Evolutionary conservation across 2,329 filamentous ascomycete genomes (phyloP).

Genomic region (Hymenoscyphus linearis): DNA sequence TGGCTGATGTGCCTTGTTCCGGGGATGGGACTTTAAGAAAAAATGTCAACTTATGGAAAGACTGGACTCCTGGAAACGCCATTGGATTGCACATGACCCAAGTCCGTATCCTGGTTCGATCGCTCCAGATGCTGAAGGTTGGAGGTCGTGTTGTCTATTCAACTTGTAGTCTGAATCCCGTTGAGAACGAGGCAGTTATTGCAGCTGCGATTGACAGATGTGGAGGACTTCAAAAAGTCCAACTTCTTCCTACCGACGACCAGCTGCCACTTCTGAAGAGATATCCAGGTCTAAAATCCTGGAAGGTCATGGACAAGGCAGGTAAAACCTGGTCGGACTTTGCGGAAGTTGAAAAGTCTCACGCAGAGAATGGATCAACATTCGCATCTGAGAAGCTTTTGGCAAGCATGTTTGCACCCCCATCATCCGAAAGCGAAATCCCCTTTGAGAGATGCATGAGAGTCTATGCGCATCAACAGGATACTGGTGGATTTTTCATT

Average conservation of each 20-base stretch:
- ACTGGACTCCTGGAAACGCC: constrained; percentile 85
- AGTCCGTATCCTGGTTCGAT: constrained; percentile 81
- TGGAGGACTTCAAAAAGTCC: constrained; percentile 74
- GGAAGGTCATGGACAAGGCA: constrained; percentile 88
- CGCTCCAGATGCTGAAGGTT: constrained; percentile 92
- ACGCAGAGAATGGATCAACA: constrained; percentile 54
- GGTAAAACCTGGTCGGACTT: constrained; percentile 75
- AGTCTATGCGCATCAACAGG: constrained; percentile 90
- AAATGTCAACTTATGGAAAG: constrained; percentile 90
- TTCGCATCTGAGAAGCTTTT: constrained; percentile 61
- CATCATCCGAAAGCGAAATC: constrained; percentile 52
- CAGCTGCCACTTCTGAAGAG: constrained; percentile 73
- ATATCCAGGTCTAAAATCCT: constrained; percentile 68
- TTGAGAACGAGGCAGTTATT: constrained; percentile 93
- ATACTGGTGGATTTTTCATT: constrained; percentile 97
- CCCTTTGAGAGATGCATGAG: constrained; percentile 88
- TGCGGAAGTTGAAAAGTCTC: constrained; percentile 71
- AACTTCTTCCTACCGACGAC: constrained; percentile 77
- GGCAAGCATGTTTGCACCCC: constrained; percentile 76
- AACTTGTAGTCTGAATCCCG: constrained; percentile 97
- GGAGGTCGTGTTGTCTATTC: constrained; percentile 95
- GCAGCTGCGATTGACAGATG: constrained; percentile 84
- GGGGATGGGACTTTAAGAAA: constrained; percentile 92
- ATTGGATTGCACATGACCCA: constrained; percentile 85
- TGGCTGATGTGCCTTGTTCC: constrained; percentile 95